Percentiles rank a stretch among this genome's conserved stretches.
phyloP scores from a whole-genome alignment of 805 yeast genomes.

The Wickerhamomyces rabaulensis region DNA sequence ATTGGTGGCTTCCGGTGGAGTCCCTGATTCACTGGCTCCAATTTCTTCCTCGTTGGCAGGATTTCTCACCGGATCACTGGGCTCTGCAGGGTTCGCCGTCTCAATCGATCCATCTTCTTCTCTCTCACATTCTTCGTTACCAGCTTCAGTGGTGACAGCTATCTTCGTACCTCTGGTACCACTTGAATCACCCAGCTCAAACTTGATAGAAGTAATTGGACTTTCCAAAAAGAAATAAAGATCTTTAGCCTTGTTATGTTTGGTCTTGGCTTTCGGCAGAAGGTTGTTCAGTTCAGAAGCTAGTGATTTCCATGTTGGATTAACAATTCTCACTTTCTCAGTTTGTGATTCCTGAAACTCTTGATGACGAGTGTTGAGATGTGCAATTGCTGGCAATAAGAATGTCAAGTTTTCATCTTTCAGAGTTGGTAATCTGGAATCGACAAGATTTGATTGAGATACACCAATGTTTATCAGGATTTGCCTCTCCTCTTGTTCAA shows the following conservation, averaged over 20 bases:
- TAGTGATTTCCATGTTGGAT: slow-evolving; percentile 26
- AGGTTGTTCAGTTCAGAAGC: slow-evolving; percentile 21
- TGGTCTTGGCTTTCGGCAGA: slow-evolving; percentile 30
- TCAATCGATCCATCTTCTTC: neutral
- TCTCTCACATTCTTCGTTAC: neutral
- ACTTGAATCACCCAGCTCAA: slow-evolving; percentile 7
- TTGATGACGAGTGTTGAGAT: slow-evolving; percentile 3
- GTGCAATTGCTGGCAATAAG: slow-evolving; percentile 14
- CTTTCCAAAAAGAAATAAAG: slow-evolving; percentile 45
- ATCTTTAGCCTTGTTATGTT: slow-evolving; percentile 37
- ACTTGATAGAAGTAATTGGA: slow-evolving; percentile 40
- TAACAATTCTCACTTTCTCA: slow-evolving; percentile 10
- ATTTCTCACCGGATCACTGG: too few relatives aligned
- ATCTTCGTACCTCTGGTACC: neutral
- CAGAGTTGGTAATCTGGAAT: slow-evolving; percentile 8
- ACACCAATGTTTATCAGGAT: slow-evolving; percentile 4
- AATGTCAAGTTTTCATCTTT: slow-evolving; percentile 5
- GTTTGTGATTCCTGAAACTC: slow-evolving; percentile 9
- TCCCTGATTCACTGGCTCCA: neutral
- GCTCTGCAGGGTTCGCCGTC: neutral
- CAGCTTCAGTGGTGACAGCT: neutral
- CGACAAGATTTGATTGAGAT: neutral
- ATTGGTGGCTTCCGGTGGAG: neutral
- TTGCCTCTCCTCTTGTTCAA: slow-evolving; percentile 8
- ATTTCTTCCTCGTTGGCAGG: neutral